Conservation (phyloP, 176 grass and related monocot species). For the Microstegium vimineum region DNA sequence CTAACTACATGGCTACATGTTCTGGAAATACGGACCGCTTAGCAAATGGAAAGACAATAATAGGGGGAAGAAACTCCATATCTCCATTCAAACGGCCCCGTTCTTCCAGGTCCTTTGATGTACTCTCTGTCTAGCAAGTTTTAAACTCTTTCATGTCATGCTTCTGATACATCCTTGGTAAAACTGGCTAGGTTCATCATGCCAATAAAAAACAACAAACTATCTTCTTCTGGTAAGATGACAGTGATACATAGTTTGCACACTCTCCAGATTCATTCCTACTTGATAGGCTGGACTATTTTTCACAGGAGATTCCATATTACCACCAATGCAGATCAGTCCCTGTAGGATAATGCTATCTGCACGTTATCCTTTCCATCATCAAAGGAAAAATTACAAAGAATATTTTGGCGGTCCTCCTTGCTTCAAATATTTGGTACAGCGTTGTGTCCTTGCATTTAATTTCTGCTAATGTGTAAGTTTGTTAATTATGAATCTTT, state of each 20-base stretch:
- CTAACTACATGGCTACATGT: conserved; percentile 35
- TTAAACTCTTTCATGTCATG: conserved; percentile 44
- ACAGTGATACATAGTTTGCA: conserved; percentile 6
- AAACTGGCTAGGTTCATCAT: conserved; percentile 66
- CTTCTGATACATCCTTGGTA: conserved; percentile 49
- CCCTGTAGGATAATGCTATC: conserved; percentile 46
- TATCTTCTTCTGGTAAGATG: conserved; percentile 55
- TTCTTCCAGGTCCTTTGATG: conserved; percentile 67
- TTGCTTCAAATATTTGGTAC: conserved; percentile 50
- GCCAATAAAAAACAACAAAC: conserved; percentile 59
- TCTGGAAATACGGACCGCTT: conserved; percentile 34
- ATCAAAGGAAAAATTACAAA: conserved; percentile 57
- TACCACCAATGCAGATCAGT: conserved; percentile 49
- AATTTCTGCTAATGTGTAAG: conserved; percentile 10
- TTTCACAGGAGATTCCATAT: conserved; percentile 59
- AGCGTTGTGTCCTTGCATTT: conserved; percentile 13
- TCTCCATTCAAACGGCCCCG: conserved; percentile 87
- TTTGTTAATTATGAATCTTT: conserved; percentile 20
- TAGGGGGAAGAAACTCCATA: conserved; percentile 57
- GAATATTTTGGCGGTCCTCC: conserved; percentile 67
- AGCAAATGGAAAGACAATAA: conserved; percentile 49
- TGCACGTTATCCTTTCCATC: conserved; percentile 63
- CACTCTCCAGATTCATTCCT: conserved; percentile 20
- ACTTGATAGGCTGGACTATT: conserved; percentile 26
- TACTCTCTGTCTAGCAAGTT: conserved; percentile 37